These are phyloP conservation scores for Rhododendron vialii DNA, from an alignment of 148 eudicot species.

Conservation along the genomic window DNA sequence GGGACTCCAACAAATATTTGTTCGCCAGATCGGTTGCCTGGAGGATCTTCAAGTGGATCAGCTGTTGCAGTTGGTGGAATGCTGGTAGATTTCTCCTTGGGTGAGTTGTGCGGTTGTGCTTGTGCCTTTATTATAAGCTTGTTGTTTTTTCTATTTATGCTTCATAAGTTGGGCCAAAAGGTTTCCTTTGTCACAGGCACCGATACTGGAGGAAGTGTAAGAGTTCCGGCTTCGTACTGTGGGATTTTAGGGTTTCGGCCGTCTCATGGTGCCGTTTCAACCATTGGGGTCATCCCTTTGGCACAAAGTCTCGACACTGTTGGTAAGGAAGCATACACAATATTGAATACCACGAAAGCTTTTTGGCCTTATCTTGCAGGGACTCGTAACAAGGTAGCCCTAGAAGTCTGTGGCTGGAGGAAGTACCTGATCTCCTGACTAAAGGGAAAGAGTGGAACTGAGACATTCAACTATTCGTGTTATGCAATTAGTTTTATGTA, in stretches of 20 bases:
- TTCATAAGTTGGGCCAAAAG: background rate
- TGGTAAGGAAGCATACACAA: constrained; percentile 39
- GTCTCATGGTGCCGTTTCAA: constrained; percentile 76
- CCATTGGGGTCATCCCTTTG: constrained; percentile 80
- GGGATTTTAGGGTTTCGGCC: constrained; percentile 88
- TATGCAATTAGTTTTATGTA: background rate
- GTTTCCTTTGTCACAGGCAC: constrained; percentile 43
- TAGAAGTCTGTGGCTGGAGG: background rate
- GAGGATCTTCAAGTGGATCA: constrained; percentile 96
- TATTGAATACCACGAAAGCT: background rate
- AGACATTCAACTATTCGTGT: background rate
- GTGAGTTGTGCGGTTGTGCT: too few species aligned
- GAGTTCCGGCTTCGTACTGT: constrained; percentile 89
- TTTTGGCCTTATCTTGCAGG: background rate
- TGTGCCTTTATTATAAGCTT: background rate
- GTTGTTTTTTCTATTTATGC: background rate
- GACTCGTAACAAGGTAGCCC: background rate
- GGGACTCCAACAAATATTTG: constrained; percentile 90
- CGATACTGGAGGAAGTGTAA: constrained; percentile 95
- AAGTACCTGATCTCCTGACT: background rate
- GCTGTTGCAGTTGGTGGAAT: constrained; percentile 85
- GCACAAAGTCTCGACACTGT: constrained; percentile 97
- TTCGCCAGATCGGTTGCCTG: constrained; percentile 77
- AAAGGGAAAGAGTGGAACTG: too few species aligned
- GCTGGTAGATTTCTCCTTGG: constrained; percentile 77